These are phyloP conservation scores for Dendrostoma leiphaemia DNA, from an alignment of 2,329 filamentous ascomycete genomes.

Conservation along the genomic window DNA sequence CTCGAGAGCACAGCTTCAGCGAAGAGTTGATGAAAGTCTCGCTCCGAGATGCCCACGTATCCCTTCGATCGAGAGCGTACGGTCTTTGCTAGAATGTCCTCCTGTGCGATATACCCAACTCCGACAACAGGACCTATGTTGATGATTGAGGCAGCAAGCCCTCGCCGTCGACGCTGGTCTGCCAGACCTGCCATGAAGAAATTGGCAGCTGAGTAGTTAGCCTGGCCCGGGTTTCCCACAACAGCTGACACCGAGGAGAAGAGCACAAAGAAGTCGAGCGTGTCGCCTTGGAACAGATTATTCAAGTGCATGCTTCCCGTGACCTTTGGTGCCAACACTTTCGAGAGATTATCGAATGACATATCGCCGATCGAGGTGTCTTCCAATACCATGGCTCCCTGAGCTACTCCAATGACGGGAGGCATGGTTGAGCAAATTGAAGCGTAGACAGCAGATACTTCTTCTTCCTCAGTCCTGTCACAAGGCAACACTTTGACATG, in stretches of 20 bases:
- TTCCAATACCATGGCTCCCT: constrained; percentile 12
- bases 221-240: constrained; percentile 32
- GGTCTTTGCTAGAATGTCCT: too few species aligned
- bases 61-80: too few species aligned
- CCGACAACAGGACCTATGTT: constrained; percentile 39
- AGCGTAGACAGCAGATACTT: neutral
- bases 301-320: too few species aligned
- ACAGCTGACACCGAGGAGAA: constrained; percentile 28
- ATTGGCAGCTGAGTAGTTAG: constrained; percentile 43
- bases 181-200: constrained; percentile 35
- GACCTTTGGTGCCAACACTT: too few species aligned
- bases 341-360: too few species aligned
- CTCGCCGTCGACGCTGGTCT: constrained; percentile 32
- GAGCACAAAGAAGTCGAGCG: constrained; percentile 29
- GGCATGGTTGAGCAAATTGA: neutral
- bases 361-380: too few species aligned
- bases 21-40: constrained; percentile 39
- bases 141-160: constrained; percentile 36
- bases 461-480: neutral
- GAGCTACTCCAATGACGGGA: neutral
- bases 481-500: neutral
- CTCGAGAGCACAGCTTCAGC: constrained; percentile 36
- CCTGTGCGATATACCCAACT: constrained; percentile 36
- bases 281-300: constrained; percentile 17
- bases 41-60: constrained; percentile 25